phyloP scores from a whole-genome alignment of 2,329 filamentous ascomycete species.

The Colletotrichum lini region DNA sequence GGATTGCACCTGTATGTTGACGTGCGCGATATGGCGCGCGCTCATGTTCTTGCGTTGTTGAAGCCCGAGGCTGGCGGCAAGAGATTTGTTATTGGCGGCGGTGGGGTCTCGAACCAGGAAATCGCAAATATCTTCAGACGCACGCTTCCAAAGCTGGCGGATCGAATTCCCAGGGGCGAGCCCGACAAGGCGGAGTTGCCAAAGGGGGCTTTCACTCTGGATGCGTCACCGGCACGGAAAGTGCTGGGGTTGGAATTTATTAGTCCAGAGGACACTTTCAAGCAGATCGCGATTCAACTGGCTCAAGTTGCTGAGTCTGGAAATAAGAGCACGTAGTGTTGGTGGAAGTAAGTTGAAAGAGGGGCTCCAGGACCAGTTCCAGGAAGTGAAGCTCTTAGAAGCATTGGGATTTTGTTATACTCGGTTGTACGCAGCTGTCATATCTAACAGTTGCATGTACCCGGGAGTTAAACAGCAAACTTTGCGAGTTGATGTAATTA shows the following conservation, averaged over 20 bases:
- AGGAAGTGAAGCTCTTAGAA: background rate
- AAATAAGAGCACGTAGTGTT: background rate
- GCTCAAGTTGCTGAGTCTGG: background rate
- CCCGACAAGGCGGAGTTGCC: background rate
- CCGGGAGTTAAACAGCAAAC: too few relatives aligned
- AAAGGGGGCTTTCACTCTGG: background rate
- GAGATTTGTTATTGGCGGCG: conserved; percentile 44
- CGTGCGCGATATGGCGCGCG: conserved; percentile 46
- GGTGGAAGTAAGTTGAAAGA: background rate
- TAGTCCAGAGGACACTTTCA: background rate
- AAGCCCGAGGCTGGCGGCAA: conserved; percentile 44
- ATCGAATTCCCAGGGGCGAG: background rate
- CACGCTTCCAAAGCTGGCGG: background rate
- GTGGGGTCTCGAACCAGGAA: conserved; percentile 41
- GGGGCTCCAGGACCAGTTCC: too few relatives aligned
- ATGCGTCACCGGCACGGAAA: background rate
- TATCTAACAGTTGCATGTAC: too few relatives aligned
- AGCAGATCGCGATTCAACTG: background rate
- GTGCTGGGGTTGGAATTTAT: background rate
- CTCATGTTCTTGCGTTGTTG: conserved; percentile 44
- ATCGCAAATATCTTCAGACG: conserved; percentile 38
- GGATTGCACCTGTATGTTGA: conserved; percentile 40
- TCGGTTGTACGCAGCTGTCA: too few relatives aligned
- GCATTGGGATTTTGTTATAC: background rate
- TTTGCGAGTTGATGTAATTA: too few relatives aligned